Base-by-base conservation (phyloP, 2,329 filamentous ascomycete genomes). In the Curvularia sp. region DNA sequence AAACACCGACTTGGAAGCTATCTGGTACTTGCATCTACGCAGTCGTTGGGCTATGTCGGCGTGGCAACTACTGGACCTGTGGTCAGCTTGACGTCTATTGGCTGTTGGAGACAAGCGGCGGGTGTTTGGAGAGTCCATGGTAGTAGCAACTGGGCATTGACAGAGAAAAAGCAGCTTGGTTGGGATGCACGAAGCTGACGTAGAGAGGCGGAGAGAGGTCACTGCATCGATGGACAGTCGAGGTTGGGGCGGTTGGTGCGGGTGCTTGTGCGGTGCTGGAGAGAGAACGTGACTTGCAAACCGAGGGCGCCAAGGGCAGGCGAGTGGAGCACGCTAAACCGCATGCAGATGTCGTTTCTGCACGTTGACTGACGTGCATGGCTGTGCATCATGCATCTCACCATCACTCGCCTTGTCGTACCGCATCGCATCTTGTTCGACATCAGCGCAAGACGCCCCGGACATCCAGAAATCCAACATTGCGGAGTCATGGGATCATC, bases 281-380 rank as follows among this genome's bases (percentile, higher is more conserved):
- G 34, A 46, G 15, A 3, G 43, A 34, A 42, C 49, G 38, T 23
- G 39, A 47, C 56, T 43, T 47, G 27, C 30, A 46, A 55, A 51
- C 47, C 46, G 41, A 34, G 36, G 5, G 36, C 55, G 43, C 55
- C 30, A 57, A 47, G 43, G 13, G 21, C 7, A 18, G 23, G 9
- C 7, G 32, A 34, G 52, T 55, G 52, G 52, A 51, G 47, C 52
- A 12, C 47, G 52, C 56, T 55, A 55, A 27, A 47, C 52, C 47
- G 23, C 23, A 55, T 55, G 21, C 46, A 32, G 46, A 46, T 18
- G 27, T 52, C 52, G 46, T 55, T 55, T 38, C 41, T 55, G 52
- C 56, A 59, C 46, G 51, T 59, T 41, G 46, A 50, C 32, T 55
- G 52, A 59, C 56, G 56, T 59, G 52, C 56, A 55, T 47, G 18